Percentiles rank a stretch among this genome's conserved stretches.
Evolutionary conservation across 805 yeast species (phyloP).

Genomic region (Lachancea mirantina): DNA sequence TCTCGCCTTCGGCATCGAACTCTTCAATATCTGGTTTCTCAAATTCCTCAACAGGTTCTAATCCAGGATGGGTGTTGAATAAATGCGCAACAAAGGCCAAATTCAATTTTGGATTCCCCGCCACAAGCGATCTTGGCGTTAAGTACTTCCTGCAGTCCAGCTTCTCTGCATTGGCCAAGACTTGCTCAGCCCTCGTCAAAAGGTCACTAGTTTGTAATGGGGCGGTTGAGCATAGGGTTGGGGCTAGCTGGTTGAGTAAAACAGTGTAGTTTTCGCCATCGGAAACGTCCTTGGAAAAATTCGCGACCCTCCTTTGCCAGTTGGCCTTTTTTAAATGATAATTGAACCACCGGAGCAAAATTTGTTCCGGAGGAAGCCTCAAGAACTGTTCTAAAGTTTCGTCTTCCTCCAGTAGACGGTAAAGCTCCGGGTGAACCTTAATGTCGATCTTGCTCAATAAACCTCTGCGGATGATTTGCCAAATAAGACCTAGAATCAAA

Average conservation of each 20-base stretch:
- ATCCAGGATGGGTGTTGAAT: conserved; percentile 94
- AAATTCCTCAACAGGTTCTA: conserved; percentile 87
- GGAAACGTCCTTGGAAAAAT: conserved; percentile 79
- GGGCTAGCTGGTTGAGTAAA: conserved; percentile 78
- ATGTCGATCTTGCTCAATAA: conserved; percentile 91
- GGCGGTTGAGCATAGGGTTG: conserved; percentile 69
- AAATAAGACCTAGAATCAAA: conserved; percentile 80
- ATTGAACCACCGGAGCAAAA: conserved; percentile 93
- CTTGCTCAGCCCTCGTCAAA: conserved; percentile 77
- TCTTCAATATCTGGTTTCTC: conserved; percentile 94
- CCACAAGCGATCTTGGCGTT: conserved; percentile 86
- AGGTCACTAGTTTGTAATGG: conserved; percentile 78
- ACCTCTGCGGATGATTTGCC: conserved; percentile 98
- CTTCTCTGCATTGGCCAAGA: conserved; percentile 80
- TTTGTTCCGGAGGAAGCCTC: conserved; percentile 96
- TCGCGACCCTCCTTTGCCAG: conserved; percentile 76
- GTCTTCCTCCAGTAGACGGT: conserved; percentile 89
- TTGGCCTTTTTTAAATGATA: conserved; percentile 91
- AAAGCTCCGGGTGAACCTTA: conserved; percentile 91
- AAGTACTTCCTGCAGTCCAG: conserved; percentile 89
- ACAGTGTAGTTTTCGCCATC: conserved; percentile 96
- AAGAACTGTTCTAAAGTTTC: conserved; percentile 95
- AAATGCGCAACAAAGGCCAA: conserved; percentile 96
- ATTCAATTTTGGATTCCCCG: conserved; percentile 94
- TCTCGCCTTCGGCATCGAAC: conserved; percentile 98